Evolutionary conservation across 2,329 filamentous ascomycete genomes (phyloP), one percentile per base, ranked within the genome.

Genomic region (Penicillium sp.): DNA sequence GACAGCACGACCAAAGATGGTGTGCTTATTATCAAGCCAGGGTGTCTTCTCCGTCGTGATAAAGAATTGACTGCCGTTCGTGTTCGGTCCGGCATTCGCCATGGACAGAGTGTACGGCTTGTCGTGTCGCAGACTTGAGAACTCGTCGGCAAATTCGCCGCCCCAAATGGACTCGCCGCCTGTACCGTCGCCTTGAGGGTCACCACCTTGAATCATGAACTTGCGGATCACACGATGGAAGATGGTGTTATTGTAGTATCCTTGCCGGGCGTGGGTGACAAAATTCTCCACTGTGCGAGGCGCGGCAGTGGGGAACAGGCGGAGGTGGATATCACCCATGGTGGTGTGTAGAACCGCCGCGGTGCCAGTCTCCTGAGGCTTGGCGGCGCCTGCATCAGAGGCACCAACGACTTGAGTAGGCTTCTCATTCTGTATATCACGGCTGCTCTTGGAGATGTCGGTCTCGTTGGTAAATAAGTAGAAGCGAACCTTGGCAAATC

Each of bases 281-380:
- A 99, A 99, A 77, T 99, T 99, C 79, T 99, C 95, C 3, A 99
- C 94, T 0, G 96, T 88, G 75, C 94, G 96, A 35, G 96, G 95
- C 10, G 95, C 94, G 2, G 92, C 92, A 63, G 95, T 91, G 1
- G 95, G 94, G 82, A 95, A 99, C 14, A 99, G 84, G 4, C 94
- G 91, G 63, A 99, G 87, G 66, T 95, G 90, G 63, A 99, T 96
- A 77, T 99, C 95, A 70, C 95, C 95, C 73, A 92, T 90, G 0
- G 89, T 96, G 2, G 95, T 99, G 80, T 99, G 96, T 3, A 99
- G 83, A 57, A 94, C 85, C 0, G 94, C 96, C 0, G 88, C 87
- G 1, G 86, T 91, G 43, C 92, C 93, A 5, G 87, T 89, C 71
- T 95, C 89, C 10, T 85, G 83, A 46, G 85, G 82, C 71, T 90